Base-by-base conservation (phyloP, 306 rosid species). In the Vigna reflexopilosa region DNA sequence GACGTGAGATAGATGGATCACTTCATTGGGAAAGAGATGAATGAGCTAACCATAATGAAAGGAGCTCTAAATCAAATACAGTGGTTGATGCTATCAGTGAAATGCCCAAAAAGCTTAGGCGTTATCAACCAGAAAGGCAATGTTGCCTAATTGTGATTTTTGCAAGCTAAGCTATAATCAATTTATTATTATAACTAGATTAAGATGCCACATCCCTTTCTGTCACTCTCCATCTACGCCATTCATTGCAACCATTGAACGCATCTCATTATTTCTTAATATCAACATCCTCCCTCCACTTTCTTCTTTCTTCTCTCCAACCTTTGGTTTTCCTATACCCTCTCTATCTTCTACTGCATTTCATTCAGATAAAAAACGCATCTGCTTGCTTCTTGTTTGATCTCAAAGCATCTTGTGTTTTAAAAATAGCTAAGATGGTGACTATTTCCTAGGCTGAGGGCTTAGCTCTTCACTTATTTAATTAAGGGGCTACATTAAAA, bases 161-260 rank as follows among this genome's bases (percentile, higher is more conserved):
- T 91, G 96, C 89, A 89, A 93, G 89, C 91, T 74, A 91, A 91
- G 97, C 86, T 81, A 86, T 67, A 83, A 67, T 77, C 83, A 77
- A 68, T 77, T 76, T 48, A 75, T 65, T 83, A 42, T 67, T 40
- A 76, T 67, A 69, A 38, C 42, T 28, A 70, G 68, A 78, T 81
- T 90, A 85, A 88, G 96, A 83, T 91, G 91, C 79, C 68, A 81
- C 79, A 78, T 94, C 97, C 20, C 82, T 89, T 81, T 94, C 97
- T 73, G 71, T 83, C 89, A 64, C 85, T 78, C 78, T 83, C 87
- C 51, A 55, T 59, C 77, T 81, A 49, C 86, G 67, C 67, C 58
- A 54, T 64, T 84, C 83, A 80, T 87, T 90, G 91, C 87, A 80
- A 22, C 19, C 85, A 89, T 93, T 93, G 79, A 80, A 88, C 76